Conservation (phyloP, 306 rosid species). For the Clitoria ternatea region DNA sequence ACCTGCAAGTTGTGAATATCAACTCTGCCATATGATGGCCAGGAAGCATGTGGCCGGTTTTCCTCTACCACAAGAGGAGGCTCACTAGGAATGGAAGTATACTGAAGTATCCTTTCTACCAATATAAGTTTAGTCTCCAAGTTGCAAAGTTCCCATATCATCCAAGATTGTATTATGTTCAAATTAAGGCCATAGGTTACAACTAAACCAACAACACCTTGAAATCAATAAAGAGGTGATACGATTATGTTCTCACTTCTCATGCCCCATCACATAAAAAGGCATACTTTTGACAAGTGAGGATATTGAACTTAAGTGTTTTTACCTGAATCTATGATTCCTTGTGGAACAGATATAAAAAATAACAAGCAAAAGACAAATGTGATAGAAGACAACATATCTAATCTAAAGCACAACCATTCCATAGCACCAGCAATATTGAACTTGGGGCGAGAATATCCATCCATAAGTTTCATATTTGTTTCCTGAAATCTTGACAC, state of each 20-base stretch:
- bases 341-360: constrained; percentile 55
- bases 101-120: constrained; percentile 67
- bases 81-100: constrained; percentile 48
- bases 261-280: background rate
- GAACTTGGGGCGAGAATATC: constrained; percentile 56
- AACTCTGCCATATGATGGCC: constrained; percentile 63
- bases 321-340: constrained; percentile 58
- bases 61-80: constrained; percentile 58
- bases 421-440: constrained; percentile 48
- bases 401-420: constrained; percentile 64
- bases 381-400: constrained; percentile 53
- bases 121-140: constrained; percentile 68
- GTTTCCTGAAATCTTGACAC: constrained; percentile 51
- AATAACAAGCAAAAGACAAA: constrained; percentile 52
- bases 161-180: constrained; percentile 44
- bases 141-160: constrained; percentile 46
- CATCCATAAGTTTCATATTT: constrained; percentile 58
- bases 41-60: constrained; percentile 40
- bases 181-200: constrained; percentile 67
- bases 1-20: constrained; percentile 61
- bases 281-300: background rate
- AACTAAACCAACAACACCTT: constrained; percentile 68
- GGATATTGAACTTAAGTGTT: background rate
- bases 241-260: background rate
- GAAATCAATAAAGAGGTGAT: background rate